These are phyloP conservation scores for Elsinoe ampelina DNA, from an alignment of 2,329 filamentous ascomycete species.

Conservation along the genomic window DNA sequence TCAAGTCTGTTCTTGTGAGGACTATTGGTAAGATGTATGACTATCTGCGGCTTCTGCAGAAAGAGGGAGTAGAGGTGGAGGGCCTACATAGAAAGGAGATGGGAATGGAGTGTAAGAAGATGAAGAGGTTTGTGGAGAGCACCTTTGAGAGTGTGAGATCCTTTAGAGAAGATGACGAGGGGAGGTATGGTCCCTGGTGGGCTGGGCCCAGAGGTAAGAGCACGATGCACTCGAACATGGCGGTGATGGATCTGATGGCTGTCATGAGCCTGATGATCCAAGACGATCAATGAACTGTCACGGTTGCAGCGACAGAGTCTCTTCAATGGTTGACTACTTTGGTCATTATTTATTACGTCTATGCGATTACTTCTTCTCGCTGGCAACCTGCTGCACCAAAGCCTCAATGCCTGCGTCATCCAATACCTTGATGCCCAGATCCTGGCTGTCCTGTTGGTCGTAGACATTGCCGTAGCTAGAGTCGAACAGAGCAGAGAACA, in stretches of 20 bases:
- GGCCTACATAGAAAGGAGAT: constrained; percentile 13
- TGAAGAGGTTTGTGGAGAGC: constrained; percentile 19
- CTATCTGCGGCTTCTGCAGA: background rate
- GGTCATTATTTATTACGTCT: background rate
- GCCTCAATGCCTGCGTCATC: constrained; percentile 23
- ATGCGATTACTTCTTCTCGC: background rate
- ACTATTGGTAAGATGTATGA: constrained; percentile 21
- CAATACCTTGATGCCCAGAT: constrained; percentile 28
- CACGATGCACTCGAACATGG: constrained; percentile 24
- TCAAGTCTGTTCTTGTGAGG: constrained; percentile 23
- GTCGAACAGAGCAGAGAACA: constrained; percentile 23
- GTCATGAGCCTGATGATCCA: constrained; percentile 18
- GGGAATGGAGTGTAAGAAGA: constrained; percentile 16
- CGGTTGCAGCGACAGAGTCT: background rate
- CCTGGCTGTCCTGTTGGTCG: constrained; percentile 27
- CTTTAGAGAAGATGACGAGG: constrained; percentile 22
- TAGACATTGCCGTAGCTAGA: constrained; percentile 27
- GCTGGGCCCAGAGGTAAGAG: constrained; percentile 22
- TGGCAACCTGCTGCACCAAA: constrained; percentile 24
- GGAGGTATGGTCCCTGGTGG: constrained; percentile 27
- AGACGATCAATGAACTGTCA: background rate
- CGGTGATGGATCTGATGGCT: constrained; percentile 25
- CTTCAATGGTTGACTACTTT: background rate
- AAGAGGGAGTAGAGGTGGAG: constrained; percentile 13
- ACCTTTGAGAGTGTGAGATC: constrained; percentile 20